A percentile compares a stretch with the other conserved stretches of the same genome.
Conservation (phyloP, 352 stramenopile species). For the Globisporangium rhizosaccharum region DNA sequence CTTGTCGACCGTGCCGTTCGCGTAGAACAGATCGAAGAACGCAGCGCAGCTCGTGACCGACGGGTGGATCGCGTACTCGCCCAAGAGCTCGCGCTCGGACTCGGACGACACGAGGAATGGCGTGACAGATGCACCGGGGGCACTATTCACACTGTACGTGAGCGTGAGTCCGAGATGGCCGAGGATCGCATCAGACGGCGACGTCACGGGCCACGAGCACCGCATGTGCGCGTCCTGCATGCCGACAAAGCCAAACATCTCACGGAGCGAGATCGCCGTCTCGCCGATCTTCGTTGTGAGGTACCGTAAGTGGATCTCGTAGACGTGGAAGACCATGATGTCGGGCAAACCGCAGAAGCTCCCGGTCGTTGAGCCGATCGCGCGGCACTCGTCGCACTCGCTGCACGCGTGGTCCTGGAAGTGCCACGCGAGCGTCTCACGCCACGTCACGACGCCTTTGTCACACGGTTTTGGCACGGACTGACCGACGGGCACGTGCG, state of each 20-base stretch:
- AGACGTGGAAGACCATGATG: conserved; percentile 77
- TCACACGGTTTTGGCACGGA: conserved; percentile 60
- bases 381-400: conserved; percentile 63
- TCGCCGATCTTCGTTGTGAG: conserved; percentile 83
- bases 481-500: conserved; percentile 64
- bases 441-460: conserved; percentile 65
- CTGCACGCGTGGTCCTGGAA: conserved; percentile 74
- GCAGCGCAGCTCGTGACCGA: conserved; percentile 42
- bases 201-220: conserved; percentile 71
- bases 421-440: conserved; percentile 70
- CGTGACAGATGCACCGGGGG: conserved; percentile 30
- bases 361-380: conserved; percentile 48
- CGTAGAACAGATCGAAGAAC: conserved; percentile 70
- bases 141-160: conserved; percentile 57
- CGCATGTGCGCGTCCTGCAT: conserved; percentile 53
- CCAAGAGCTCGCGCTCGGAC: conserved; percentile 55
- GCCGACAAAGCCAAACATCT: conserved; percentile 67
- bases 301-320: conserved; percentile 80
- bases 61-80: conserved; percentile 60
- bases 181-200: conserved; percentile 54
- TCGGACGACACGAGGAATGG: conserved; percentile 71
- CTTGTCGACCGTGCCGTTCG: conserved; percentile 34
- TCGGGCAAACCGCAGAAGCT: conserved; percentile 72
- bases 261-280: conserved; percentile 63
- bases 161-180: conserved; percentile 67